Evolutionary conservation across 2,329 filamentous ascomycete genomes (phyloP).

Genomic region (Neocucurbitaria cava): DNA sequence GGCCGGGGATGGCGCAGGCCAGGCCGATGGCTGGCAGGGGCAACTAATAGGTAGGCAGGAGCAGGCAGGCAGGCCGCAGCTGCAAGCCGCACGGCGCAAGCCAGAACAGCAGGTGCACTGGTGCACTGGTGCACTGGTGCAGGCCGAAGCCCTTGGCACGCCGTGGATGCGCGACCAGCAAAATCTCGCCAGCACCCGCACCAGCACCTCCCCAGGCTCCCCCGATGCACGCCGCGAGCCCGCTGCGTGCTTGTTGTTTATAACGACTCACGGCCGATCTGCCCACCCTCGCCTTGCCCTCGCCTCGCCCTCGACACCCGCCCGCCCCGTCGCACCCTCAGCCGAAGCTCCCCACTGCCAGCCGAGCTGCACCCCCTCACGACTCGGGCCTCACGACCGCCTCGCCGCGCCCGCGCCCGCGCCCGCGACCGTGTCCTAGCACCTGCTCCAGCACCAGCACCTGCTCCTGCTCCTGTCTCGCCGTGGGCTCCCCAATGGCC

Average conservation of each 20-base stretch:
- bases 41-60: too few relatives aligned
- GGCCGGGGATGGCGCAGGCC: constrained; percentile 23
- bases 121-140: too few relatives aligned
- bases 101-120: too few relatives aligned
- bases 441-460: constrained; percentile 1
- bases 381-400: not conserved
- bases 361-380: constrained; percentile 11
- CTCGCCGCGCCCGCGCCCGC: not conserved
- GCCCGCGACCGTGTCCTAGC: constrained; percentile 3
- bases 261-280: constrained; percentile 17
- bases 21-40: constrained; percentile 19
- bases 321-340: constrained; percentile 4
- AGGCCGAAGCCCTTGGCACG: constrained; percentile 17
- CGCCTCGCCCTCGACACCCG: not conserved
- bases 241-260: constrained; percentile 7
- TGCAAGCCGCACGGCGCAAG: too few relatives aligned
- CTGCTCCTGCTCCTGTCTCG: constrained; percentile 10
- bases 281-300: not conserved
- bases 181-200: constrained; percentile 18
- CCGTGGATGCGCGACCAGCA: constrained; percentile 17
- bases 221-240: constrained; percentile 10
- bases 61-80: too few relatives aligned
- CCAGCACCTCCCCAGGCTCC: constrained; percentile 1
- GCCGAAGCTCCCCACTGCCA: constrained; percentile 13
- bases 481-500: constrained; percentile 33